Base-by-base conservation (phyloP, 352 stramenopile species). In the Globisporangium okanoganense region DNA sequence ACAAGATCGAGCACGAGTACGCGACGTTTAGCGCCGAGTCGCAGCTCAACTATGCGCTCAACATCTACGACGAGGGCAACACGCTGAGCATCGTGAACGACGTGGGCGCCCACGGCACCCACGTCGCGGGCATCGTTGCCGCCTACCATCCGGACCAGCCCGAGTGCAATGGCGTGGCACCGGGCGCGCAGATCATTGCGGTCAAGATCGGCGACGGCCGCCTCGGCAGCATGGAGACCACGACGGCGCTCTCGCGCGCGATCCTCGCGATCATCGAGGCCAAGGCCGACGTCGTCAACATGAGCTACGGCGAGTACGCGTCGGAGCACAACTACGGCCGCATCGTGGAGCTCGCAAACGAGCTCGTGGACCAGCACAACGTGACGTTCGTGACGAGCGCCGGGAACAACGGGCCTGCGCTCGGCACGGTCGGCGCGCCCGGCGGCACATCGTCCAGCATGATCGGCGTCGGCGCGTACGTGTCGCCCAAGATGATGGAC, bases 151-250 rank as follows among this genome's bases (percentile, higher is more conserved):
- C 79, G 3, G 86, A 91, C 18, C 80, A 96, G 47, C 82, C 82
- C 0, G 85, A 92, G 43, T 91, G 85, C 72, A 96, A 97, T 66
- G 96, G 96, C 35, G 88, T 99, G 16, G 96, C 96, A 12, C 87
- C 87, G 3, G 96, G 95, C 18, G 94, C 95, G 5, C 88, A 98
- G 73, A 88, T 99, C 58, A 76, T 96, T 9, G 79, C 88, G 1
- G 83, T 98, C 56, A 98, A 98, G 71, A 99, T 99, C 70, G 96
- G 97, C 22, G 97, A 99, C 71, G 81, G 79, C 2, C 78, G 97
- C 6, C 60, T 99, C 2, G 94, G 85, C 6, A 95, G 83, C 49
- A 98, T 98, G 92, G 97, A 99, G 85, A 98, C 96, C 16, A 87
- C 72, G 12, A 75, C 83, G 4, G 89, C 83, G 5, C 61, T 99